A percentile compares a stretch with the other conserved stretches of the same genome.
phyloP scores from a whole-genome alignment of 179 eudicot species.

The Spergularia azorica region DNA sequence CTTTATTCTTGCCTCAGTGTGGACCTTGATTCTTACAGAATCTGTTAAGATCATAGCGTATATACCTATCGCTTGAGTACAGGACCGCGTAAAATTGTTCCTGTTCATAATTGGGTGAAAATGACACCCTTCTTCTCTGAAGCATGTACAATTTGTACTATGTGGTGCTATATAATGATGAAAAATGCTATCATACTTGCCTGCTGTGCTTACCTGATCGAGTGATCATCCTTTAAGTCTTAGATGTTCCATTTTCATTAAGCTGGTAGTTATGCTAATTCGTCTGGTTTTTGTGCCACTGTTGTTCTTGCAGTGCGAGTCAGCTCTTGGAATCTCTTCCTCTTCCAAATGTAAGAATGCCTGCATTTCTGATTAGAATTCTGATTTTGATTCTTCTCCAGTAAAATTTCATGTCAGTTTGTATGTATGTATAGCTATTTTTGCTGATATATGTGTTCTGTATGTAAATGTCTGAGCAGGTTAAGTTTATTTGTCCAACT shows the following conservation, averaged over 20 bases:
- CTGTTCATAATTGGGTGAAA: constrained; percentile 10
- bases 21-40: constrained; percentile 11
- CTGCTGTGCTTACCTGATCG: not conserved
- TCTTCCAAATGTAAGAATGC: constrained; percentile 78
- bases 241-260: not conserved
- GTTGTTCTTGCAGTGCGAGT: constrained; percentile 47
- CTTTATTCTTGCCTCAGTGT: constrained; percentile 13
- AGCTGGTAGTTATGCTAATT: not conserved
- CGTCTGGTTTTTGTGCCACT: constrained; percentile 5
- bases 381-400: not conserved
- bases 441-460: not conserved
- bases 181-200: not conserved
- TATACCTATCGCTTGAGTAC: constrained; percentile 20
- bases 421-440: too few relatives aligned
- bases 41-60: constrained; percentile 2
- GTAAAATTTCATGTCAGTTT: not conserved
- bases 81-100: constrained; percentile 26
- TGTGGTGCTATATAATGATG: not conserved
- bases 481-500: constrained; percentile 92
- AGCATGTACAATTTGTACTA: not conserved
- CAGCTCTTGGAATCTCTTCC: constrained; percentile 80
- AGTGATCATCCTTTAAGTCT: not conserved
- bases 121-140: constrained; percentile 1
- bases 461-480: constrained; percentile 37
- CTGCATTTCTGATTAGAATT: not conserved